Percentiles rank a stretch among this genome's conserved stretches.
Conservation (phyloP, 495 filamentous ascomycete genomes). For the Poronia punctata region DNA sequence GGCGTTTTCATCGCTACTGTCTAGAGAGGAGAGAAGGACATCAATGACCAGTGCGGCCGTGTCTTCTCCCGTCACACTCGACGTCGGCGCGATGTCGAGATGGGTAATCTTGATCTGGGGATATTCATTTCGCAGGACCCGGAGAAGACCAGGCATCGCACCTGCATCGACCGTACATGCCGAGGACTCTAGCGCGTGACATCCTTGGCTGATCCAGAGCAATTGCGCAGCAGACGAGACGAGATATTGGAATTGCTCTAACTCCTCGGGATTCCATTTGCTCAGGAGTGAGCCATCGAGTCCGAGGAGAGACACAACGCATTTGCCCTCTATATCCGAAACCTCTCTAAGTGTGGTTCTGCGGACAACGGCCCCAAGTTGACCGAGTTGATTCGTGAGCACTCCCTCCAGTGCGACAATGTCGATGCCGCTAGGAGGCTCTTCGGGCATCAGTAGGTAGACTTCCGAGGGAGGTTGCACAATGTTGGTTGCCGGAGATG, state of each 20-base stretch:
- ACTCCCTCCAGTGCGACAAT: background rate
- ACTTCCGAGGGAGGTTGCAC: background rate
- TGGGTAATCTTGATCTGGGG: background rate
- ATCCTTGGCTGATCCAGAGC: conserved; percentile 3
- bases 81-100: conserved; percentile 1
- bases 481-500: background rate
- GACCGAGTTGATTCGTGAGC: background rate
- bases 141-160: background rate
- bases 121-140: conserved; percentile 7
- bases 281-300: background rate
- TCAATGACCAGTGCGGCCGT: background rate
- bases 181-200: background rate
- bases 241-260: background rate
- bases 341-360: background rate
- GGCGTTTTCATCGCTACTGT: background rate
- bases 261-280: background rate
- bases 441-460: background rate
- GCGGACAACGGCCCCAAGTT: background rate
- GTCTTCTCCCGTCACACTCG: background rate
- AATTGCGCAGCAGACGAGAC: background rate
- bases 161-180: background rate
- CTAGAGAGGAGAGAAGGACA: background rate
- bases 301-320: background rate
- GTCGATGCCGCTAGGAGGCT: background rate
- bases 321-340: background rate